A percentile compares a stretch with the other conserved stretches of the same genome.
phyloP scores from a whole-genome alignment of 768 basidiomycete species.

The Lactarius trivialis region DNA sequence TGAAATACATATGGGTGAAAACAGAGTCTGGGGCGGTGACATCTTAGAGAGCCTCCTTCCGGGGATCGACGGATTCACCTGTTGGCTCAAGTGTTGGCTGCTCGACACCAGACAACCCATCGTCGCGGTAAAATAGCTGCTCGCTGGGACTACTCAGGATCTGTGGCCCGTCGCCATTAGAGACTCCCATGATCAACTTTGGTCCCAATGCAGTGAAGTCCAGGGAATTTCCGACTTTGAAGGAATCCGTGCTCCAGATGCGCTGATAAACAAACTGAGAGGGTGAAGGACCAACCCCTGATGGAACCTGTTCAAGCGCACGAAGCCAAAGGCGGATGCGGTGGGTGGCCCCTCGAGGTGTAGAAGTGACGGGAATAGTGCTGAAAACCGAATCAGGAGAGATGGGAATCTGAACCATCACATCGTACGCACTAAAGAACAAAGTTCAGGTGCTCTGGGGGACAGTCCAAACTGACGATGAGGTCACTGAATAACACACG shows the following conservation, averaged over 20 bases:
- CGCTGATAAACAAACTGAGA: conserved; percentile 53
- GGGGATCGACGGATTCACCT: not conserved
- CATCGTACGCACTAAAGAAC: conserved; percentile 54
- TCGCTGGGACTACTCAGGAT: conserved; percentile 7
- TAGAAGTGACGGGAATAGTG: conserved; percentile 48
- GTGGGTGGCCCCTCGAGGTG: conserved; percentile 52
- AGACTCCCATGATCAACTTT: conserved; percentile 46
- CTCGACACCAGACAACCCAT: not conserved
- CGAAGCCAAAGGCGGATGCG: conserved; percentile 60
- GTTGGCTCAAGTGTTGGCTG: conserved; percentile 2
- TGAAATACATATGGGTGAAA: too few species aligned
- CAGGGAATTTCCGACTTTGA: conserved; percentile 53
- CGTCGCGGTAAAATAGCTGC: conserved; percentile 3
- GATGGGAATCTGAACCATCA: not conserved
- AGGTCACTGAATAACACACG: conserved; percentile 47
- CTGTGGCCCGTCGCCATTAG: conserved; percentile 5
- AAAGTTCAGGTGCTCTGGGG: conserved; percentile 48
- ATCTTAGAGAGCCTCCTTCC: conserved; percentile 4
- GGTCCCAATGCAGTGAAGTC: conserved; percentile 46
- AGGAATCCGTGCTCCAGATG: conserved; percentile 56
- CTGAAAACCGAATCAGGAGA: conserved; percentile 28
- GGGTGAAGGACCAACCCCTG: conserved; percentile 16
- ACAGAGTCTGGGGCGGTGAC: not conserved
- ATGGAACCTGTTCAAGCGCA: conserved; percentile 32
- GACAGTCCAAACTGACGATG: conserved; percentile 46